Conservation (phyloP, 495 filamentous ascomycete genomes). For the Penicillium malachiteum region DNA sequence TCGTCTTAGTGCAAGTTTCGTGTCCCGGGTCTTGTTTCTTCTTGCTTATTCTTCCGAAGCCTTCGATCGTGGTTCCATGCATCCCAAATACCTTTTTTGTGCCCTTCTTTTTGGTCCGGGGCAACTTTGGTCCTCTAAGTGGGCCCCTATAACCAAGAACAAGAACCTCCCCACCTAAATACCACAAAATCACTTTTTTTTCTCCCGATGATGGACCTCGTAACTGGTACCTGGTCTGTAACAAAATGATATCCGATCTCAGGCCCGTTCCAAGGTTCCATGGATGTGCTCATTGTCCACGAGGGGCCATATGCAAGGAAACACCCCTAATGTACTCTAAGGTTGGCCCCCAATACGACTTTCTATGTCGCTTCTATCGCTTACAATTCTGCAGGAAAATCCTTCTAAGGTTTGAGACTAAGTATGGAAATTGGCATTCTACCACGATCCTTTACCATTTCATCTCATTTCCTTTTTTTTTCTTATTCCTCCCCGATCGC, state of each 20-base stretch:
- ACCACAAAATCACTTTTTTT: too few relatives aligned
- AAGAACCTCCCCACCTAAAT: too few relatives aligned
- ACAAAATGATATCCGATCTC: neutral
- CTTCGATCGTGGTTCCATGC: constrained; percentile 13
- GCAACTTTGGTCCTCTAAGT: too few relatives aligned
- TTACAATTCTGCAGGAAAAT: too few relatives aligned
- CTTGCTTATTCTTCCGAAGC: constrained; percentile 3
- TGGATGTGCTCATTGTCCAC: neutral
- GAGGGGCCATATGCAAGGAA: neutral
- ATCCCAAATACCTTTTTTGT: constrained; percentile 10
- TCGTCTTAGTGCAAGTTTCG: neutral
- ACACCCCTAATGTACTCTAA: neutral
- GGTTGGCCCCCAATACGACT: neutral
- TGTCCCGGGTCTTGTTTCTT: neutral
- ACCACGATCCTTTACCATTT: neutral
- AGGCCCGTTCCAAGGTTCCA: constrained; percentile 8
- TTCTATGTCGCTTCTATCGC: too few relatives aligned
- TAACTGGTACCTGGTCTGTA: neutral
- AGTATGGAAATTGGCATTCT: neutral
- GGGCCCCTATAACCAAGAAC: too few relatives aligned
- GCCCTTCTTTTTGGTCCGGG: neutral
- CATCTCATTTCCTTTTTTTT: neutral
- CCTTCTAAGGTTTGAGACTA: too few relatives aligned
- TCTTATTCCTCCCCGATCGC: neutral
- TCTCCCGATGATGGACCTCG: too few relatives aligned